Percentiles rank a stretch among this genome's conserved stretches.
Conservation (phyloP, 2,329 filamentous ascomycete genomes). For the Mycogone perniciosa region DNA sequence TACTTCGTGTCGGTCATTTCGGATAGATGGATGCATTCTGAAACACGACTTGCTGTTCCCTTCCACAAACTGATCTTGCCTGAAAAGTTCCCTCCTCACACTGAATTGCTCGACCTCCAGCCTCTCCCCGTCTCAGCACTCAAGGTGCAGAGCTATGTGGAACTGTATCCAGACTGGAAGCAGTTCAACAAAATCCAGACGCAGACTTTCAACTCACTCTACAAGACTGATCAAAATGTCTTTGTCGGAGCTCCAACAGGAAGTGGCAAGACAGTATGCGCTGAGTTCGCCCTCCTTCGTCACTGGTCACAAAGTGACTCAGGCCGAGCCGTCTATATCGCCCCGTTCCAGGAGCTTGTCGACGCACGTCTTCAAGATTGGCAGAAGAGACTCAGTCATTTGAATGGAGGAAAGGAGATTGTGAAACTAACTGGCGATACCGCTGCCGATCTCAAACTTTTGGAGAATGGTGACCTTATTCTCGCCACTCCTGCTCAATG, state of each 20-base stretch:
- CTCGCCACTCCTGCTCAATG: constrained; percentile 90
- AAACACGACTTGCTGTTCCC: constrained; percentile 86
- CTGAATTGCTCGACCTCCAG: constrained; percentile 84
- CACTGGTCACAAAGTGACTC: constrained; percentile 60
- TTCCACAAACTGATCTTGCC: constrained; percentile 94
- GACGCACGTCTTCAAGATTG: constrained; percentile 78
- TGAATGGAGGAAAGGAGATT: constrained; percentile 80
- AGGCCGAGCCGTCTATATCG: constrained; percentile 85
- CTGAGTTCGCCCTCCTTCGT: constrained; percentile 84
- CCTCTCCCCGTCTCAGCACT: constrained; percentile 82
- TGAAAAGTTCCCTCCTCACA: constrained; percentile 92
- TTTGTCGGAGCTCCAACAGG: constrained; percentile 89
- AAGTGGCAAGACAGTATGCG: constrained; percentile 94
- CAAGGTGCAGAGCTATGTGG: constrained; percentile 76
- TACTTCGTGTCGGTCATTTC: constrained; percentile 96
- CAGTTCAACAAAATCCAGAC: constrained; percentile 98
- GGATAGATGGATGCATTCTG: constrained; percentile 97
- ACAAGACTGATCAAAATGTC: constrained; percentile 85
- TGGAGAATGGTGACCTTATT: constrained; percentile 82
- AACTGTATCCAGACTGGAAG: constrained; percentile 75
- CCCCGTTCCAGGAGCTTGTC: constrained; percentile 89
- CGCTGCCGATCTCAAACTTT: constrained; percentile 78
- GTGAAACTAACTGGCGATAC: constrained; percentile 93
- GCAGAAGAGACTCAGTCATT: constrained; percentile 64
- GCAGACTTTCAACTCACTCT: constrained; percentile 91